Conservation (phyloP, 1,284 basidiomycete genomes). For the Melanopsichium pennsylvanicum region DNA sequence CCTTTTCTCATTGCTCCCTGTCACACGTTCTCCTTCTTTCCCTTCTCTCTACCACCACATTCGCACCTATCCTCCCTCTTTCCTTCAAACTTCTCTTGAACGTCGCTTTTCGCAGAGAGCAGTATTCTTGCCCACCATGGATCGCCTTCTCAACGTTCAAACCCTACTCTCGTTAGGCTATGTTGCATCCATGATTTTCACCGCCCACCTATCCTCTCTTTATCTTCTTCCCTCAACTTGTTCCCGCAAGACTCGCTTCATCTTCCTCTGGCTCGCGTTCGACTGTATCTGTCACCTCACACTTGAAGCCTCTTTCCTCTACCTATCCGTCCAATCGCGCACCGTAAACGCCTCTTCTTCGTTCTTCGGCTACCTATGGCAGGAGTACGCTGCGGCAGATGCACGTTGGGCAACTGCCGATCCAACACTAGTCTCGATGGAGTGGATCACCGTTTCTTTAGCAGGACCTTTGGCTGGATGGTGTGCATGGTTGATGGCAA, state of each 20-base stretch:
- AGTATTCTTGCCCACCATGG: constrained; percentile 10
- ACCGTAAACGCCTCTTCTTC: constrained; percentile 41
- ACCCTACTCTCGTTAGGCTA: constrained; percentile 45
- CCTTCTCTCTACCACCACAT: background rate
- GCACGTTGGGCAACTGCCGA: constrained; percentile 55
- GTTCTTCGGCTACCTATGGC: constrained; percentile 58
- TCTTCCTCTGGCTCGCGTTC: constrained; percentile 60
- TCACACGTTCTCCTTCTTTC: background rate
- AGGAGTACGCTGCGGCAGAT: constrained; percentile 59
- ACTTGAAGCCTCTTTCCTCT: constrained; percentile 60
- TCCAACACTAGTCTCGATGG: constrained; percentile 53
- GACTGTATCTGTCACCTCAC: constrained; percentile 56
- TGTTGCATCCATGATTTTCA: constrained; percentile 32
- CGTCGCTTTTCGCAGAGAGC: too few species aligned
- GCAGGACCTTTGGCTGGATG: constrained; percentile 57
- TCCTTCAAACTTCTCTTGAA: background rate
- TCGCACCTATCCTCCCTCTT: background rate
- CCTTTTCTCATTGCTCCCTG: background rate
- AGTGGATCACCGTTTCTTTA: constrained; percentile 54
- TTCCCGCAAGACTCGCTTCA: constrained; percentile 24
- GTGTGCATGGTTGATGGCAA: constrained; percentile 44
- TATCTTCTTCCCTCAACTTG: constrained; percentile 7
- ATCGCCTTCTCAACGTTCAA: constrained; percentile 39
- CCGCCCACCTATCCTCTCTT: constrained; percentile 21
- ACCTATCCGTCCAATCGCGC: constrained; percentile 41